Base-by-base conservation (phyloP, 106 monocot species). In the Vanilla planifolia region DNA sequence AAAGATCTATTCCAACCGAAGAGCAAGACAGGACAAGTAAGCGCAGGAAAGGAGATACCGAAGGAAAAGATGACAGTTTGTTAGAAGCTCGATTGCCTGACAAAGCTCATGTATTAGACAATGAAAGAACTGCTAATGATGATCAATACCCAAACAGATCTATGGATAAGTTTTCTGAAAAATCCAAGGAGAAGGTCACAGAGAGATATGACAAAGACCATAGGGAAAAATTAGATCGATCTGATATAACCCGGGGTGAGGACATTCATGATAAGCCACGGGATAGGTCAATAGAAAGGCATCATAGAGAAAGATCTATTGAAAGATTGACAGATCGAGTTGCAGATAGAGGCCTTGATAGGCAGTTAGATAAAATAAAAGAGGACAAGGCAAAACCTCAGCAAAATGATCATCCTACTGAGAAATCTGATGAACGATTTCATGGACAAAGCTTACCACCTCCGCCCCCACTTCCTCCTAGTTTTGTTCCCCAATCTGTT, bases 401-500 rank as follows among this genome's bases (percentile, higher is more conserved):
- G 33, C 76, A 85, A 20, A 44, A 5, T 55, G 92, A 93, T n/a
- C 10, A 63, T 20, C 59, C 74, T 11, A 33, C 57, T 16, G 80
- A 79, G 3, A 76, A 72, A 72, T 20, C 66, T 65, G 92, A 92
- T 59, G 92, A 92, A 20, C 80, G 74, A 42, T 79, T 85, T 59
- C 68, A 80, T 72, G 89, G 80, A 13, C 91, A 85, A 73, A 77
- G 35, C 63, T 88, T 92, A 47, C 98, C 98, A 1, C 92, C 92
- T 8, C 98, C 98, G 8, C 98, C 98, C 11, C 86, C 91, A 10
- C 68, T 98, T 8, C 92, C 98, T 59, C 67, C 79, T 15, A 88
- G 80, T 73, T 88, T 82, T 79, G 88, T 88, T 58, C 98, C 98
- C 33, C 88, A 85, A 39, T 84, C 90, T 67, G 76, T 92, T 69